Conservation (phyloP, 78 protist genomes). For the Cavenderia fasciculata region DNA sequence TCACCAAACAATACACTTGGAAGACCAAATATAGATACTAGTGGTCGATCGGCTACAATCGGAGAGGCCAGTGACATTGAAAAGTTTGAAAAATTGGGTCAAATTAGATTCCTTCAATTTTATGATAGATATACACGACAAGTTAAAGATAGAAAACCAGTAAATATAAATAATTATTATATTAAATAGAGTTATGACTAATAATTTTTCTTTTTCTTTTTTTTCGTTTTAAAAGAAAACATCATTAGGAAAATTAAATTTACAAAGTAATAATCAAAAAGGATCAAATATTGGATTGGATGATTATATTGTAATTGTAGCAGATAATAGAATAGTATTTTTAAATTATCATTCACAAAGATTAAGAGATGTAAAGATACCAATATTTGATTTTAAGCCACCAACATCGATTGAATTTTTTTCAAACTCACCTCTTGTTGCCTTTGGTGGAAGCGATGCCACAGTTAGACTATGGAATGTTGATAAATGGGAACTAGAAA, state of each 20-base stretch:
- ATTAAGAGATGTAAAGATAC: constrained; percentile 57
- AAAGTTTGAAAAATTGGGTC: constrained; percentile 65
- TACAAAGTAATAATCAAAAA: neutral
- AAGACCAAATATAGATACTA: neutral
- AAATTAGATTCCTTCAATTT: constrained; percentile 54
- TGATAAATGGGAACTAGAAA: constrained; percentile 74
- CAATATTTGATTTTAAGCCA: constrained; percentile 58
- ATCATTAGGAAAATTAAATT: constrained; percentile 24
- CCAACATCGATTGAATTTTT: constrained; percentile 64
- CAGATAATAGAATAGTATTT: constrained; percentile 70
- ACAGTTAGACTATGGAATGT: constrained; percentile 53
- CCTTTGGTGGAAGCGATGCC: constrained; percentile 64
- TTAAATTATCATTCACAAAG: constrained; percentile 67
- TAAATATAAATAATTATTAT: neutral
- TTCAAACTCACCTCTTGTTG: constrained; percentile 60
- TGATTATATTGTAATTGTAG: constrained; percentile 64
- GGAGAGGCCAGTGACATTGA: neutral
- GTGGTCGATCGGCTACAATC: constrained; percentile 2
- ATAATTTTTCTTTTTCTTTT: neutral
- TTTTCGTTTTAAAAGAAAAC: constrained; percentile 10
- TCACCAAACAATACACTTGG: constrained; percentile 56
- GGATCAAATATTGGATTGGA: constrained; percentile 31
- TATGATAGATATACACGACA: constrained; percentile 49
- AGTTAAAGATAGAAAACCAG: constrained; percentile 42
- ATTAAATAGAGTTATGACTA: neutral